Conservation (phyloP, 768 basidiomycete species). For the Naematelia aurantialba region DNA sequence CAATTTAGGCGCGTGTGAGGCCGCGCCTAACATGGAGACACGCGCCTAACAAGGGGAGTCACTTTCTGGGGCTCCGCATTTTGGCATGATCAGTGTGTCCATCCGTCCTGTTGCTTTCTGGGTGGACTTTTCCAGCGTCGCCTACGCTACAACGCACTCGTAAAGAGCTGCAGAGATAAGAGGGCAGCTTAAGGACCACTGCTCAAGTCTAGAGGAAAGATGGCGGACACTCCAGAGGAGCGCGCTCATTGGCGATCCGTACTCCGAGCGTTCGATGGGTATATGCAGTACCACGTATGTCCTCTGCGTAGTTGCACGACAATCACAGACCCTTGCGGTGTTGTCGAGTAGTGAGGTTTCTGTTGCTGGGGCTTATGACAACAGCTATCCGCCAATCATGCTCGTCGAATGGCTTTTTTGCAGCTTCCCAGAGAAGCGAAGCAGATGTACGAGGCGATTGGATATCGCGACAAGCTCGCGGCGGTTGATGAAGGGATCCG, state of each 20-base stretch:
- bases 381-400: slow-evolving; percentile 61
- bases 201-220: neutral
- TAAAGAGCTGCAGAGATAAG: too few species aligned
- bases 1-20: neutral
- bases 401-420: slow-evolving; percentile 72
- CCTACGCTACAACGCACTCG: too few species aligned
- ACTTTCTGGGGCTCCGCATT: too few species aligned
- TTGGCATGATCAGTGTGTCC: too few species aligned
- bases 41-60: too few species aligned
- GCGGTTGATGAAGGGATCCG: slow-evolving; percentile 74
- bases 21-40: too few species aligned
- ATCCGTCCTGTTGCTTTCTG: too few species aligned
- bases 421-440: slow-evolving; percentile 67
- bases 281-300: slow-evolving; percentile 67
- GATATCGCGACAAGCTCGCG: slow-evolving; percentile 74
- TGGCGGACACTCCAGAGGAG: slow-evolving; percentile 55
- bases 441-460: slow-evolving; percentile 62
- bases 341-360: too few species aligned
- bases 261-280: slow-evolving; percentile 68
- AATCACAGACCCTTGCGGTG: too few species aligned
- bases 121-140: too few species aligned
- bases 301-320: neutral
- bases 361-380: too few species aligned
- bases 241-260: slow-evolving; percentile 71
- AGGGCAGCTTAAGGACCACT: too few species aligned